Percentiles rank a stretch among this genome's conserved stretches.
Conservation (phyloP, 176 grass and related monocot genomes). For the Urochloa ruziziensis region DNA sequence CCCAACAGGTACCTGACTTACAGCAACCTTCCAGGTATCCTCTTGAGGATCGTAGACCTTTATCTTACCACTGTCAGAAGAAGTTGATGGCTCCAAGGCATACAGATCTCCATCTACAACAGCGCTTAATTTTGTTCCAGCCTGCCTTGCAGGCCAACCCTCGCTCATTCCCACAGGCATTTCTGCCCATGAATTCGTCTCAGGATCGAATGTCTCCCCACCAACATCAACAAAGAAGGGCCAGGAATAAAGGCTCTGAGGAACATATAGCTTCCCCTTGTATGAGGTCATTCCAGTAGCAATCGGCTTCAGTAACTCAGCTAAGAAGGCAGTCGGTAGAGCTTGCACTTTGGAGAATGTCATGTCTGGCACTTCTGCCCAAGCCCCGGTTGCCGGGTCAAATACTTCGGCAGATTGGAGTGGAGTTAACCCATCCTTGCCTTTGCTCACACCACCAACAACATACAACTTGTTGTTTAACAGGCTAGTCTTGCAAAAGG, state of each 20-base stretch:
- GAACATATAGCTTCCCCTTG: slow-evolving; percentile 69
- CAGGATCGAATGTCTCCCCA: slow-evolving; percentile 73
- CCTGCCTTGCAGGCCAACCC: slow-evolving; percentile 83
- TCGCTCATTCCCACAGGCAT: slow-evolving; percentile 81
- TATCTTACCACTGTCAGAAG: slow-evolving; percentile 54
- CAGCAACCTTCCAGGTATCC: slow-evolving; percentile 67
- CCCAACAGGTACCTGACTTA: slow-evolving; percentile 51
- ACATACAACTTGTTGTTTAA: slow-evolving; percentile 83
- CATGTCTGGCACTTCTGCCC: slow-evolving; percentile 63
- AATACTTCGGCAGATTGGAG: slow-evolving; percentile 78
- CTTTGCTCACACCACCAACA: slow-evolving; percentile 67
- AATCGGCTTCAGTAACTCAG: slow-evolving; percentile 72
- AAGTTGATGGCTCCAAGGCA: slow-evolving; percentile 69
- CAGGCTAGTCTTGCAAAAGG: slow-evolving; percentile 68
- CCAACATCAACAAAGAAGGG: slow-evolving; percentile 75
- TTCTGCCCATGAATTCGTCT: slow-evolving; percentile 55
- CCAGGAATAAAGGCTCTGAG: slow-evolving; percentile 83
- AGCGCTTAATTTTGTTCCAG: slow-evolving; percentile 58
- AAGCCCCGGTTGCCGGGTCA: slow-evolving; percentile 57
- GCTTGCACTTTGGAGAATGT: slow-evolving; percentile 58
- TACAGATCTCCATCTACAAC: slow-evolving; percentile 65
- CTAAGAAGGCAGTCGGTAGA: slow-evolving; percentile 58
- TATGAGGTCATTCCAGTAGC: slow-evolving; percentile 62
- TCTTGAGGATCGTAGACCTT: slow-evolving; percentile 72
- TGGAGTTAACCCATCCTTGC: slow-evolving; percentile 43